Base-by-base conservation (phyloP, 2,329 filamentous ascomycete species). In the Talaromyces sp. region DNA sequence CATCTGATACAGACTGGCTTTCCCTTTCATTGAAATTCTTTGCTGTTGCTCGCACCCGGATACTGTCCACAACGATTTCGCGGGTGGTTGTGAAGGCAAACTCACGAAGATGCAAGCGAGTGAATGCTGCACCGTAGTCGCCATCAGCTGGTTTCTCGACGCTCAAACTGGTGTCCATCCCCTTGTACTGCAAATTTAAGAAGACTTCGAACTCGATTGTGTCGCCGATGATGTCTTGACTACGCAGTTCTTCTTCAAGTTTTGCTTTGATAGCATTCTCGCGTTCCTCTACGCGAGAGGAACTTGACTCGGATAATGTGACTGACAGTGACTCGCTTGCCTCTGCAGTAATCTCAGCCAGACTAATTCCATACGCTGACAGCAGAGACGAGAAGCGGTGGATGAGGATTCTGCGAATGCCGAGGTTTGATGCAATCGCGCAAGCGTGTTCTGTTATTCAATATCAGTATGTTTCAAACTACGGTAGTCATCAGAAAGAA, bases 301-400 rank as follows among this genome's bases (percentile, higher is more conserved):
- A 30, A 22, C 15, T 56, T 32, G 57, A 86, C 3, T 30, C 15
- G 6, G 59, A 61, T 19, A 61, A 54, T 22, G 47, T 58, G n/a
- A 58, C 28, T n/a, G 30, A 61, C 8, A 56, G 33, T 8, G 59
- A 56, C 71, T 93, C 90, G 71, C 96, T 92, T 44, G 87, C 82
- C 76, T 96, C 92, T 64, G 96, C 89, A 0, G 95, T 91, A 0
- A 95, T 91, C 68, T 96, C 92, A 9, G 92, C 92, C 9, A 96
- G 77, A 0, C 91, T 91, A 90, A 96, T 96, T n/a, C 92, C 92
- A 67, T 96, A 96, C 0, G 92, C 92, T 0, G 92, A 96, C 0
- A 96, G 81, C 0, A 96, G 90, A 0, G 91, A 96, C 0, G 92
- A 96, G 73, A 96, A 96, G 55, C 89, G 82, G 72, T 96, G 92